phyloP scores from a whole-genome alignment of 2,329 filamentous ascomycete species.

The Monosporascus ibericus region DNA sequence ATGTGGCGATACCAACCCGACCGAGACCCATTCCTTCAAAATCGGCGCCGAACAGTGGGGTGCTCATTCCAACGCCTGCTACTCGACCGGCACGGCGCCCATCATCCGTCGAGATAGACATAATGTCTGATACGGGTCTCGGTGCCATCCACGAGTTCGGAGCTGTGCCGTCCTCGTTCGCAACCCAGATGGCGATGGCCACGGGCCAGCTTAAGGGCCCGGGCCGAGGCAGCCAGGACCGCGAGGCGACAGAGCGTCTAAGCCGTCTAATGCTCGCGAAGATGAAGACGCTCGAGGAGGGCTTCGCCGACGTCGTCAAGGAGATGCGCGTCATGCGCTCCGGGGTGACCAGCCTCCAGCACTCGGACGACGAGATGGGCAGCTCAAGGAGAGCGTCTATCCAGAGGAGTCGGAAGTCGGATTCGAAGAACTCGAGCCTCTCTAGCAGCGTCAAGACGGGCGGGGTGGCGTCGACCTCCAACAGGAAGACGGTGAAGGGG shows the following conservation, averaged over 20 bases:
- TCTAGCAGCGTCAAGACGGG: background rate
- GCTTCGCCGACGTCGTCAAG: constrained; percentile 78
- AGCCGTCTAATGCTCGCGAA: constrained; percentile 75
- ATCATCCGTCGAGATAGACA: constrained; percentile 65
- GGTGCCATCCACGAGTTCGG: constrained; percentile 56
- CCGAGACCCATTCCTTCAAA: constrained; percentile 54
- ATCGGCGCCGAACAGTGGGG: constrained; percentile 49
- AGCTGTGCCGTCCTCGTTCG: constrained; percentile 68
- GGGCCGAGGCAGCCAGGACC: constrained; percentile 26
- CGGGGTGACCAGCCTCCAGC: constrained; percentile 41
- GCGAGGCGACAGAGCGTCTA: constrained; percentile 59
- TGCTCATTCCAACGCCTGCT: constrained; percentile 36
- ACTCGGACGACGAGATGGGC: constrained; percentile 41
- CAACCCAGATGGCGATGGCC: constrained; percentile 72
- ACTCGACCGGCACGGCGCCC: constrained; percentile 41
- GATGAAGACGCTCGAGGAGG: constrained; percentile 91
- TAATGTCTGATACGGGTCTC: constrained; percentile 65
- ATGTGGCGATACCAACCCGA: constrained; percentile 39
- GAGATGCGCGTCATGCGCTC: constrained; percentile 64
- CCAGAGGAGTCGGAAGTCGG: background rate
- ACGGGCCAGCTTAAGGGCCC: constrained; percentile 51
- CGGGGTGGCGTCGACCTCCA: background rate
- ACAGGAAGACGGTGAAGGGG: background rate
- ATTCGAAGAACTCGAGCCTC: background rate
- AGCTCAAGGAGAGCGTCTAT: constrained; percentile 6